phyloP scores from a whole-genome alignment of 352 stramenopile species.

The Pelagophyceae sp. region DNA sequence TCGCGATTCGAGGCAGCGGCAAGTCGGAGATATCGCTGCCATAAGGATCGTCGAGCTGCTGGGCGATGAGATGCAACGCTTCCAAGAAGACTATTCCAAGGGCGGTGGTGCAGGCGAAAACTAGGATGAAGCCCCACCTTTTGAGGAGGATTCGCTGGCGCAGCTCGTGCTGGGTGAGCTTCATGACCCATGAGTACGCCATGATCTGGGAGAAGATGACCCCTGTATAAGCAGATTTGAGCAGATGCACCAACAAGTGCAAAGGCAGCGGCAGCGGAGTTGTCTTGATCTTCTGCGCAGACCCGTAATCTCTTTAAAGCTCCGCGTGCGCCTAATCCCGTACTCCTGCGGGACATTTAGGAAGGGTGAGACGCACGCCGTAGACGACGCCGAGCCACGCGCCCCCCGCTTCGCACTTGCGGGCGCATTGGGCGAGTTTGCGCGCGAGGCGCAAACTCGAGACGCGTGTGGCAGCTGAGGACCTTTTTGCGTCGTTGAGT shows the following conservation, averaged over 20 bases:
- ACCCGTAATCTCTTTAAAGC: neutral
- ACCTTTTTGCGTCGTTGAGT: no score
- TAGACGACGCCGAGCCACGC: neutral
- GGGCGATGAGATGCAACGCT: neutral
- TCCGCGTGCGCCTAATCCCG: neutral
- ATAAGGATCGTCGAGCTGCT: neutral
- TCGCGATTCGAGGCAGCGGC: no score
- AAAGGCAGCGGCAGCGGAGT: neutral
- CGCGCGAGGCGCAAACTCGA: no score
- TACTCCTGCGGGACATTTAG: neutral
- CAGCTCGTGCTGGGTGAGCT: neutral
- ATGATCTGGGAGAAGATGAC: neutral
- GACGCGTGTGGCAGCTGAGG: no score
- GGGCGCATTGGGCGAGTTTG: no score
- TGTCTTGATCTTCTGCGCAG: conserved; percentile 3
- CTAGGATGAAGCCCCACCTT: neutral
- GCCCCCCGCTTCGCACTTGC: neutral
- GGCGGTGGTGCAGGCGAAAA: no score
- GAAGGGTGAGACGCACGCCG: neutral
- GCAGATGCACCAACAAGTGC: neutral
- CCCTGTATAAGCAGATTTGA: neutral
- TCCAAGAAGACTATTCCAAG: neutral
- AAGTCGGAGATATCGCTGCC: neutral
- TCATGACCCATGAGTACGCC: neutral
- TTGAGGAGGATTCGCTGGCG: neutral